Percentiles rank a stretch among this genome's conserved stretches.
Conservation (phyloP, 768 basidiomycete species). For the Boletus coccyginus region DNA sequence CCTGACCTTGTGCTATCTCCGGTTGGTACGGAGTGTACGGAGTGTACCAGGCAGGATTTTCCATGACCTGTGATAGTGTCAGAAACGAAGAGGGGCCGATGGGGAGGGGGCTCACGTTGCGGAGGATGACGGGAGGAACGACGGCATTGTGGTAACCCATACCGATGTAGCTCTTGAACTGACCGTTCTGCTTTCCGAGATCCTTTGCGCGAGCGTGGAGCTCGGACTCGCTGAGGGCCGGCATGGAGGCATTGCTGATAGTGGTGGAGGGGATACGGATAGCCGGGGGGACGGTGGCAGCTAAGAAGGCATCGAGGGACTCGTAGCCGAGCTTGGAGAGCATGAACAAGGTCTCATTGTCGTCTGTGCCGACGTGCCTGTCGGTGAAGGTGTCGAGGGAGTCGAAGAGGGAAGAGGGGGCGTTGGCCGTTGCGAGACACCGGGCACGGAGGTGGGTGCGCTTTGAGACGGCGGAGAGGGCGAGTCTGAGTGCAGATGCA, state of each 20-base stretch:
- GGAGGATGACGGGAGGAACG: slow-evolving; percentile 91
- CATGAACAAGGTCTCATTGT: slow-evolving; percentile 78
- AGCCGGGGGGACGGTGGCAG: slow-evolving; percentile 73
- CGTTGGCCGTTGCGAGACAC: slow-evolving; percentile 59
- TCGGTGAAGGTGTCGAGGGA: slow-evolving; percentile 88
- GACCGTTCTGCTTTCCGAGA: slow-evolving; percentile 75
- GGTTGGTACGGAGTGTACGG: slow-evolving; percentile 96
- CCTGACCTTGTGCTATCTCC: slow-evolving; percentile 93
- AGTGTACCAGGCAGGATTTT: slow-evolving; percentile 98
- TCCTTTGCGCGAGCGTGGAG: slow-evolving; percentile 70
- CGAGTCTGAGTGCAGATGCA: slow-evolving; percentile 23
- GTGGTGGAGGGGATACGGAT: slow-evolving; percentile 66
- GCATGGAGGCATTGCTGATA: slow-evolving; percentile 67
- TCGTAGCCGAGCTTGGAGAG: slow-evolving; percentile 79
- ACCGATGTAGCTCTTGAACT: slow-evolving; percentile 92
- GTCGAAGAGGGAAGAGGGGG: slow-evolving; percentile 65
- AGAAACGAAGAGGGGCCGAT: neutral
- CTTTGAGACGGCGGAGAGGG: slow-evolving; percentile 17
- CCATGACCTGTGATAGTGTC: slow-evolving; percentile 59
- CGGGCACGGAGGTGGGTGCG: slow-evolving; percentile 26
- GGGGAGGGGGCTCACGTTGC: slow-evolving; percentile 61
- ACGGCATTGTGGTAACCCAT: slow-evolving; percentile 97
- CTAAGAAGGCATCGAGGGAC: slow-evolving; percentile 86
- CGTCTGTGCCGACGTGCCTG: slow-evolving; percentile 91
- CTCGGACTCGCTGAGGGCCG: slow-evolving; percentile 83